phyloP scores from a whole-genome alignment of 306 rosid genomes.

The Benincasa hispida region DNA sequence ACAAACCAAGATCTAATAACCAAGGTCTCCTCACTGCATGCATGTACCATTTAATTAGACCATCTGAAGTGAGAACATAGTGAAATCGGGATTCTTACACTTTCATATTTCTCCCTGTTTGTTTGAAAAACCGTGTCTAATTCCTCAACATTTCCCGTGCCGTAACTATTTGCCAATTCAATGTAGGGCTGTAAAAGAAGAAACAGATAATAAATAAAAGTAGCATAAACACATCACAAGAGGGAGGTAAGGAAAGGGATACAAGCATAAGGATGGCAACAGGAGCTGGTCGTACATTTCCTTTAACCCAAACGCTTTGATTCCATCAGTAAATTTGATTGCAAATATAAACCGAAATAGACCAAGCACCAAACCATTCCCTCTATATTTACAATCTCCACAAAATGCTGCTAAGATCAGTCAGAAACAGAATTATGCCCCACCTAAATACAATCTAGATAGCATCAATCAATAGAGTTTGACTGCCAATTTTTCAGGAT shows the following conservation, averaged over 20 bases:
- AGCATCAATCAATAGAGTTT: background rate
- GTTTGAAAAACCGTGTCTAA: constrained; percentile 29
- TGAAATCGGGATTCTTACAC: constrained; percentile 27
- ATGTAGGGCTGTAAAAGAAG: constrained; percentile 42
- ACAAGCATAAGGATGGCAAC: background rate
- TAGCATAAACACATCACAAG: background rate
- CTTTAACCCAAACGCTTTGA: background rate
- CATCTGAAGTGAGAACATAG: background rate
- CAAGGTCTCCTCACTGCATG: background rate
- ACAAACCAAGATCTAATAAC: background rate
- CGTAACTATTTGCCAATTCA: constrained; percentile 46
- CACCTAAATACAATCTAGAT: background rate
- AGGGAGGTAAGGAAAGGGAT: background rate
- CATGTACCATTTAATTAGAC: background rate
- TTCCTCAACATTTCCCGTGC: constrained; percentile 37
- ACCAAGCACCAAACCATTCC: background rate
- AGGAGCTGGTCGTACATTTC: background rate
- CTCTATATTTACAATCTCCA: background rate
- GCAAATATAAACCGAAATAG: background rate
- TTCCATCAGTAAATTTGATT: background rate
- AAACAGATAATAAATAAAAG: background rate
- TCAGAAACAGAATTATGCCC: background rate
- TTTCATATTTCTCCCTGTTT: constrained; percentile 40
- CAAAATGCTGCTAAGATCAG: background rate
- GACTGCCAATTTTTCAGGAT: background rate